Evolutionary conservation across 768 basidiomycete genomes (phyloP).

Genomic region (Kwoniella bestiolae): DNA sequence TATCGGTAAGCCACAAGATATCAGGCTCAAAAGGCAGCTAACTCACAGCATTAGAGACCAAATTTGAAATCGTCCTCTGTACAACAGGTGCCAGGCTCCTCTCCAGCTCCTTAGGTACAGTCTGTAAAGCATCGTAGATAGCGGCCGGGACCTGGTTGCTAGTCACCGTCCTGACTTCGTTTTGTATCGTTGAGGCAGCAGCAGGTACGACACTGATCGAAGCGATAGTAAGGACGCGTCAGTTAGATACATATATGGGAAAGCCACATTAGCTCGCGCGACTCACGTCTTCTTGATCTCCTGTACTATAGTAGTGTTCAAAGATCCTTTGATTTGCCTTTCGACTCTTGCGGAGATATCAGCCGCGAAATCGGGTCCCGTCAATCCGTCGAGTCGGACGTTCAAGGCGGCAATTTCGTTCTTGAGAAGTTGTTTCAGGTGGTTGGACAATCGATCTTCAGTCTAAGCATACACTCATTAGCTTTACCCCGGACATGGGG

Average conservation of each 20-base stretch:
- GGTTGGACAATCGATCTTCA: slow-evolving; percentile 39
- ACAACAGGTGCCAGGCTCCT: slow-evolving; percentile 31
- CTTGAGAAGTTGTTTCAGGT: slow-evolving; percentile 33
- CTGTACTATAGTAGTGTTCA: slow-evolving; percentile 18
- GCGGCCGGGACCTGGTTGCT: slow-evolving; percentile 27
- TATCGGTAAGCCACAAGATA: not conserved
- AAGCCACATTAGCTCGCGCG: too few relatives aligned
- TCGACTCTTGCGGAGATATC: slow-evolving; percentile 36
- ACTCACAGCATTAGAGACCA: slow-evolving; percentile 31
- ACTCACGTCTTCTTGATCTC: slow-evolving; percentile 43
- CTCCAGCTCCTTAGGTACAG: slow-evolving; percentile 37
- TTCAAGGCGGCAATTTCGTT: slow-evolving; percentile 28
- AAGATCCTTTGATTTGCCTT: slow-evolving; percentile 28
- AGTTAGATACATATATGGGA: too few relatives aligned
- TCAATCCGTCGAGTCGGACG: slow-evolving; percentile 30
- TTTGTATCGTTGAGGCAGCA: slow-evolving; percentile 20
- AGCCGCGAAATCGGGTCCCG: slow-evolving; percentile 23
- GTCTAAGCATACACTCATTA: slow-evolving; percentile 27
- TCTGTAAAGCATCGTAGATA: slow-evolving; percentile 30
- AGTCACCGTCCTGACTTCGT: slow-evolving; percentile 30
- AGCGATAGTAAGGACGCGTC: too few relatives aligned
- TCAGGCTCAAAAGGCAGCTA: too few relatives aligned
- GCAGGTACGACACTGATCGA: slow-evolving; percentile 37
- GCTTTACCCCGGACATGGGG: not conserved
- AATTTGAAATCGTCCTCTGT: slow-evolving; percentile 24